A percentile compares a stretch with the other conserved stretches of the same genome.
Evolutionary conservation across 1,284 basidiomycete genomes (phyloP).

Genomic region (Fomitopsis schrenkii): DNA sequence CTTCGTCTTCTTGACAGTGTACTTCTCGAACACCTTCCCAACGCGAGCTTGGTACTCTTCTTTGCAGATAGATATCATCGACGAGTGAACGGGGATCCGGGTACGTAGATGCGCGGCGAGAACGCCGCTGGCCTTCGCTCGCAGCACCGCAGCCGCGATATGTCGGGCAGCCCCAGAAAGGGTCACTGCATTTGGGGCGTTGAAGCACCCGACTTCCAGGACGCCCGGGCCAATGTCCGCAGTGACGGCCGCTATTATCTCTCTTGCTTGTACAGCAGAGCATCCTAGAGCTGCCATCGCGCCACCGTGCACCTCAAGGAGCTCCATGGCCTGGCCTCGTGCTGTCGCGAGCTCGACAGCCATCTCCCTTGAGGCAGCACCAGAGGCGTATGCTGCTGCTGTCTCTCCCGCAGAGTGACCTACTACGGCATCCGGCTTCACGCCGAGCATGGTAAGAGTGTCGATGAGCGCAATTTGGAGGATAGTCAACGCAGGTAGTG

Average conservation of each 20-base stretch:
- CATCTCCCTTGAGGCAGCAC: slow-evolving; percentile 34
- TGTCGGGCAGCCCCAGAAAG: slow-evolving; percentile 28
- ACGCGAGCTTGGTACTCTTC: no score
- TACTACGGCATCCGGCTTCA: slow-evolving; percentile 33
- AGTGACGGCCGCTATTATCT: slow-evolving; percentile 17
- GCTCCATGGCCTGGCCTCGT: slow-evolving; percentile 19
- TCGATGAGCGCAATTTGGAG: slow-evolving; percentile 43
- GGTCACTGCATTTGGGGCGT: slow-evolving; percentile 30
- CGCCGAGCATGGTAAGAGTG: slow-evolving; percentile 29
- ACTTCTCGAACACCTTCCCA: neutral
- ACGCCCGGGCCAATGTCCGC: slow-evolving; percentile 7
- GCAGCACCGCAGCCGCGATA: slow-evolving; percentile 26
- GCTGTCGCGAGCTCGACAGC: slow-evolving; percentile 37
- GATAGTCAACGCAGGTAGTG: slow-evolving; percentile 35
- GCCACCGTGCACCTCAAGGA: no score
- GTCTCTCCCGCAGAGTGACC: slow-evolving; percentile 43
- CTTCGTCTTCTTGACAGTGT: neutral
- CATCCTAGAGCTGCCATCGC: slow-evolving; percentile 35
- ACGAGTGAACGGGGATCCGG: slow-evolving; percentile 29
- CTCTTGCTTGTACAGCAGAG: slow-evolving; percentile 18
- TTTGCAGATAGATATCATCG: slow-evolving; percentile 17
- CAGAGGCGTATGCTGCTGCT: slow-evolving; percentile 38
- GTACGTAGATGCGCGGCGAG: slow-evolving; percentile 31
- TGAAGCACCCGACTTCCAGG: slow-evolving; percentile 36
- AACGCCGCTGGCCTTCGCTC: slow-evolving; percentile 25